Evolutionary conservation across 352 stramenopile species (phyloP), one percentile per base, ranked within the genome.

Genomic region (Globisporangium sylvaticum): DNA sequence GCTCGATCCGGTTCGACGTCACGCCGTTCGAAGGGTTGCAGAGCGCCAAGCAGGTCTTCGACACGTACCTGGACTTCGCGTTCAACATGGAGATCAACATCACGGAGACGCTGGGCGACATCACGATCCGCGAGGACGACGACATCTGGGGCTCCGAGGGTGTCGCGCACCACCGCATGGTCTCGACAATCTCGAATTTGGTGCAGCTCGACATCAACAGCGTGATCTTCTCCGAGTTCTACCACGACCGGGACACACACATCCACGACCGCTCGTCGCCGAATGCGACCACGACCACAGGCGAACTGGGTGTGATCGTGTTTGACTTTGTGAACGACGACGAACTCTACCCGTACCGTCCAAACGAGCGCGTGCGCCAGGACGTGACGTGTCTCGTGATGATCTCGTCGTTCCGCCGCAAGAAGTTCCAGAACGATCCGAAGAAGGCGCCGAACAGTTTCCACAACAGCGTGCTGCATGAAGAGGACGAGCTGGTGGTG

Each of bases 51-150:
- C 72, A 73, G 12, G 74, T 85, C 14, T 84, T 84, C 62, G 75
- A 87, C 54, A 77, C 74, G 54, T 44, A 84, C 27, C 64, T 79
- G 0, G 75, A 80, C 46, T 88, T 84, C 48, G 70, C 70, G 53
- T 74, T 78, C 50, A 83, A 82, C 67, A 69, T 88, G 63, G 77
- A 84, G 67, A 84, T 84, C 44, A 82, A 74, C 69, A 70, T 84
- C 46, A 79, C 75, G 7, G 77, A 82, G 32, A 65, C 73, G 2
- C 48, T 84, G 42, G 77, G 73, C 29, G 77, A 82, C 60, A 81
- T 84, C 48, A 84, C 77, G 27, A 79, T 84, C 65, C 68, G 73
- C 53, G 77, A 82, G 31, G 78, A 84, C 53, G 77, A 84, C 61
- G 71, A 79, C 32, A 34, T 68, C 50, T 74, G 66, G 67, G 22